A percentile compares a stretch with the other conserved stretches of the same genome.
phyloP scores from a whole-genome alignment of 495 filamentous ascomycete genomes.

The Annulohypoxylon moriforme region DNA sequence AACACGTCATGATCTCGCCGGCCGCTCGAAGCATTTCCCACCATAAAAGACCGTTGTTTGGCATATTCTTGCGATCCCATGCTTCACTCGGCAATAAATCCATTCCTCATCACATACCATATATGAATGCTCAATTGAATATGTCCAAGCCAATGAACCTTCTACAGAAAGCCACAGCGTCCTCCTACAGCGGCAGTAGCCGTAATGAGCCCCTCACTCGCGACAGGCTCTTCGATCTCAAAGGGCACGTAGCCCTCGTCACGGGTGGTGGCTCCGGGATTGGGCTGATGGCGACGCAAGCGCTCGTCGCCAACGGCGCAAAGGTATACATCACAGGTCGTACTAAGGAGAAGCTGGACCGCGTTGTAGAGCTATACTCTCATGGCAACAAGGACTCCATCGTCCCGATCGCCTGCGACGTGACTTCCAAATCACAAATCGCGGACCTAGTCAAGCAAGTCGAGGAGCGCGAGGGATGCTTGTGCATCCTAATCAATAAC shows the following conservation, averaged over 20 bases:
- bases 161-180: conserved; percentile 54
- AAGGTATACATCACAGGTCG: conserved; percentile 89
- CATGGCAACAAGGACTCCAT: conserved; percentile 51
- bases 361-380: conserved; percentile 46
- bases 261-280: conserved; percentile 73
- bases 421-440: conserved; percentile 61
- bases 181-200: conserved; percentile 54
- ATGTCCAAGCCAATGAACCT: conserved; percentile 2
- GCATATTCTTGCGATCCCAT: conserved; percentile 8
- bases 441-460: conserved; percentile 72
- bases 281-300: conserved; percentile 84
- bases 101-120: not conserved
- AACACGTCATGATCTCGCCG: conserved; percentile 47
- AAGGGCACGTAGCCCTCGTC: conserved; percentile 70
- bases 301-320: conserved; percentile 80
- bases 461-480: conserved; percentile 67
- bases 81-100: conserved; percentile 11
- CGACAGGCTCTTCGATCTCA: conserved; percentile 69
- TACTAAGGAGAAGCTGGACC: conserved; percentile 58
- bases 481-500: conserved; percentile 86
- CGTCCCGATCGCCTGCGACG: conserved; percentile 53
- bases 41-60: conserved; percentile 25
- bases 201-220: conserved; percentile 60
- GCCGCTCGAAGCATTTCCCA: conserved; percentile 18
- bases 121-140: not conserved